Evolutionary conservation across 2,329 filamentous ascomycete genomes (phyloP), one percentile per base, ranked within the genome.

Genomic region (Apiospora pterosperma): DNA sequence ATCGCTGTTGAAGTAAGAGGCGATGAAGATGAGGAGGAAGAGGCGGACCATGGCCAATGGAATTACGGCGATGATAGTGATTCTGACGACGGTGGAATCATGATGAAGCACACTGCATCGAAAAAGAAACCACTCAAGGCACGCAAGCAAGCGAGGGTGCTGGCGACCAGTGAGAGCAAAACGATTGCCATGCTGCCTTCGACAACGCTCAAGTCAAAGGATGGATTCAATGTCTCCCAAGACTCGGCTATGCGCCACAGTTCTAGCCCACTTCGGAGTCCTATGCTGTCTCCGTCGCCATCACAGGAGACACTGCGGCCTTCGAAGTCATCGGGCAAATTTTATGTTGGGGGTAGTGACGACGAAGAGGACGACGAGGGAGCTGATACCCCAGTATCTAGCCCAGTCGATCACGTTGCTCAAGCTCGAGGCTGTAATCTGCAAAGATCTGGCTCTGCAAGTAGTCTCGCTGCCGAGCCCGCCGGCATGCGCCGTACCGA

Each of bases 1-100:
- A 97, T 97, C 69, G 96, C 96, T 8, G 88, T 99, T 36, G 94
- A 98, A 38, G 85, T 88, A 70, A 96, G 96, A 79, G 88, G 92
- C 68, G 90, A 90, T 28, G 90, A 94, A 59, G 88, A 91, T 34
- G 88, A 91, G 12, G 88, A 91, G 16, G 88, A 92, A 14, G 85
- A 88, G 28, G 78, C 83, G 4, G 84, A 85, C 5, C 39, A 66
- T 62, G 34, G 67, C 67, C 64, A 67, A 31, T 72, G 74, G 75
- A 66, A 64, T 70, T 82, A 79, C 65, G 82, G 81, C 48, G 77
- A 82, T 28, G 86, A 89, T 68, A 88, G 85, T 67, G 90, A 89
- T 65, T 92, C 91, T 1, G 91, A 95, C 65, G 92, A 94, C 70
- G 90, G 88, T 19, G 84, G 90, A 8, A 84, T 96, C 64, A 92